Evolutionary conservation across 192 early-diverging fungal species (phyloP).

Genomic region (Gaertneriomyces sp.): DNA sequence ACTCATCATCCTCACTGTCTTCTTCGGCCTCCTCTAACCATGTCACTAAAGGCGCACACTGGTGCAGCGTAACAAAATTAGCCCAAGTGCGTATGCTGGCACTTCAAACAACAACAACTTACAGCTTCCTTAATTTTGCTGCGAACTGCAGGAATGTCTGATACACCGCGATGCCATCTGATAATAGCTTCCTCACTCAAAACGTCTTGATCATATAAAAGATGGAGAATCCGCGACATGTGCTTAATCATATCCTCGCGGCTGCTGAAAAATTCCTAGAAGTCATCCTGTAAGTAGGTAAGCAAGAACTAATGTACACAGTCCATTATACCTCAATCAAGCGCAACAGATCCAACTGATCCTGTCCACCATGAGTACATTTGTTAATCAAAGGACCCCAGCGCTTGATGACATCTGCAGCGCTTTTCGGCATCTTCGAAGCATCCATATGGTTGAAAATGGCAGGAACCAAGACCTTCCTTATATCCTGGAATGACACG

Average conservation of each 20-base stretch:
- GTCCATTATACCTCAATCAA: slow-evolving; percentile 36
- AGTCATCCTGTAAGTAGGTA: neutral
- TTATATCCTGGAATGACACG: slow-evolving; percentile 74
- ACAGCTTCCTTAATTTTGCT: slow-evolving; percentile 55
- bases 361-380: slow-evolving; percentile 61
- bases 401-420: slow-evolving; percentile 44
- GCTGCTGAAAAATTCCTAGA: slow-evolving; percentile 53
- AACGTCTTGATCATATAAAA: slow-evolving; percentile 77
- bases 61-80: neutral
- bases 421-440: slow-evolving; percentile 29
- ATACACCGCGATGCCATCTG: slow-evolving; percentile 65
- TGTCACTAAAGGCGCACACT: slow-evolving; percentile 49
- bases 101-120: slow-evolving; percentile 19
- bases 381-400: slow-evolving; percentile 71
- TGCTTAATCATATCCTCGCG: slow-evolving; percentile 44
- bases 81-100: neutral
- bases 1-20: slow-evolving; percentile 53
- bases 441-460: slow-evolving; percentile 64
- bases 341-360: slow-evolving; percentile 69
- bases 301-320: slow-evolving; percentile 26
- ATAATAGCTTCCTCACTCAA: slow-evolving; percentile 77
- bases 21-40: slow-evolving; percentile 74
- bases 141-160: slow-evolving; percentile 38
- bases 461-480: slow-evolving; percentile 67
- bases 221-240: slow-evolving; percentile 57